Percentiles rank a stretch among this genome's conserved stretches.
These are phyloP conservation scores for Quercus wislizeni DNA, from an alignment of 306 rosid genomes.

Conservation along the genomic window DNA sequence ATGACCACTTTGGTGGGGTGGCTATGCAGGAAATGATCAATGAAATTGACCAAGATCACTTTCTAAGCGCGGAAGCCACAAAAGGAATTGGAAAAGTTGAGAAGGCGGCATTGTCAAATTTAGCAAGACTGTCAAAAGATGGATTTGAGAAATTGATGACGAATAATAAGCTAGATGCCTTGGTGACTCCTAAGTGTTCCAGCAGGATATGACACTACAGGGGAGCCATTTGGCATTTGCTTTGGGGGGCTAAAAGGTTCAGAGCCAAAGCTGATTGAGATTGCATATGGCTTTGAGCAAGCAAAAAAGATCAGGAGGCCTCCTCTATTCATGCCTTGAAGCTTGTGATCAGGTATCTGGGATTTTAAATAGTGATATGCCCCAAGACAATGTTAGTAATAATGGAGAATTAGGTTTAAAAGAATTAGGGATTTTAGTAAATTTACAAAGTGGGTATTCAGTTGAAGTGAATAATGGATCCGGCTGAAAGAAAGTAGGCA, in stretches of 20 bases:
- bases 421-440: no score
- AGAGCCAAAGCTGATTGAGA: constrained; percentile 39
- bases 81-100: constrained; percentile 18
- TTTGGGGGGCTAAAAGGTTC: constrained; percentile 39
- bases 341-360: no score
- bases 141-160: constrained; percentile 41
- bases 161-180: constrained; percentile 23
- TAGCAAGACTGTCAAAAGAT: constrained; percentile 19
- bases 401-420: no score
- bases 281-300: constrained; percentile 40
- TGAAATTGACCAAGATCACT: constrained; percentile 21
- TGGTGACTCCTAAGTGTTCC: constrained; percentile 39
- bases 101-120: constrained; percentile 5
- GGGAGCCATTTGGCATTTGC: constrained; percentile 38
- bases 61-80: constrained; percentile 20
- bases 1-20: background rate
- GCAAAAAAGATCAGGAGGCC: constrained; percentile 28
- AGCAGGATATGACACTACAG: constrained; percentile 30
- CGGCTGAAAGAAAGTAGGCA: no score
- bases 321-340: constrained; percentile 1
- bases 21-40: constrained; percentile 17
- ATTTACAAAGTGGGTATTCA: no score
- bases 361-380: no score
- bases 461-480: no score
- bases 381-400: no score